Conservation (phyloP, 352 stramenopile species). For the Phytophthora foliorum region DNA sequence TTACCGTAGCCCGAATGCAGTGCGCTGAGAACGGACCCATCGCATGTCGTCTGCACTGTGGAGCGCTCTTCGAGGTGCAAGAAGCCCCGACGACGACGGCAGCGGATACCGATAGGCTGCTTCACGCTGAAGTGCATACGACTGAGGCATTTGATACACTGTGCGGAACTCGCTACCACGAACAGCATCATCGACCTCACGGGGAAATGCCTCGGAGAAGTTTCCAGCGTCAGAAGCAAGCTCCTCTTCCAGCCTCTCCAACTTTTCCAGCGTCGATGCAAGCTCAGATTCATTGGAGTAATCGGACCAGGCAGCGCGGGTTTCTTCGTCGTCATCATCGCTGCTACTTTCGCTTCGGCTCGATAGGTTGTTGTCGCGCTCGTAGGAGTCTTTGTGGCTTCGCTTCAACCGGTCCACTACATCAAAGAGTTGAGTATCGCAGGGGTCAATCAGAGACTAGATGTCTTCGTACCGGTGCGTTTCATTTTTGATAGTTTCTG, state of each 20-base stretch:
- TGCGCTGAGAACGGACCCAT: conserved; percentile 25
- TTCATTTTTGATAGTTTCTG: conserved; percentile 55
- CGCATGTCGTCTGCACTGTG: conserved; percentile 15
- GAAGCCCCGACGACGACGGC: conserved; percentile 10
- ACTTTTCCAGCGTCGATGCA: conserved; percentile 24
- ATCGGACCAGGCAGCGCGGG: conserved; percentile 20
- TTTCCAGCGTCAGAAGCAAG: conserved; percentile 17
- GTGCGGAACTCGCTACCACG: conserved; percentile 5
- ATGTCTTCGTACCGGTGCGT: conserved; percentile 23
- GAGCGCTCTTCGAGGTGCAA: conserved; percentile 14
- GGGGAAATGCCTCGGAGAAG: conserved; percentile 8
- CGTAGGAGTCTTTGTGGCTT: background rate
- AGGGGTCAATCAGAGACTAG: background rate
- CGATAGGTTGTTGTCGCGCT: conserved; percentile 22
- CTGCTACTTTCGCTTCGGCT: conserved; percentile 20
- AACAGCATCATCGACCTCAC: conserved; percentile 6
- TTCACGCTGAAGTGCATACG: conserved; percentile 24
- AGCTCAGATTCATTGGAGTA: conserved; percentile 37
- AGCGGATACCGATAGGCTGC: conserved; percentile 25
- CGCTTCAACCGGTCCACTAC: conserved; percentile 19
- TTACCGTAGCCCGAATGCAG: conserved; percentile 31
- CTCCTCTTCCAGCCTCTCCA: conserved; percentile 37
- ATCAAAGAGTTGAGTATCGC: background rate
- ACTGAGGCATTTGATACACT: conserved; percentile 20
- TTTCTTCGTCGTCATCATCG: conserved; percentile 18